These are phyloP conservation scores for Pseudisothecium myosuroides DNA, from an alignment of 225 moss, liverwort and hornwort genomes.

Conservation along the genomic window DNA sequence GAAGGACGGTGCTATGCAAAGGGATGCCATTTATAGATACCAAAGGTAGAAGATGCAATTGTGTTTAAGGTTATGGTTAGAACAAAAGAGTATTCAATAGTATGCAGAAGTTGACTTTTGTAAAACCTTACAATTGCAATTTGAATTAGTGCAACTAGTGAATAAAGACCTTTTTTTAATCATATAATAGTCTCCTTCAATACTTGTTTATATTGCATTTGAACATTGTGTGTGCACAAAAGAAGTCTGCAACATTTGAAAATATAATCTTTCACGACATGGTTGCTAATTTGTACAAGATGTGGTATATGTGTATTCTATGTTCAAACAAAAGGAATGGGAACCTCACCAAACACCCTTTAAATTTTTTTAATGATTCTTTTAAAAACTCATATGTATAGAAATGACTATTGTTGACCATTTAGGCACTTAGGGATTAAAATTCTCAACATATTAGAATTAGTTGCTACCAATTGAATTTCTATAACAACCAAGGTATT, in stretches of 20 bases:
- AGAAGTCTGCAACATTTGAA: neutral
- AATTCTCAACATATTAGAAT: no score
- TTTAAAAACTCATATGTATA: no score
- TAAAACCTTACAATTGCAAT: neutral
- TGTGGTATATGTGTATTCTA: no score
- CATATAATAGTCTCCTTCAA: neutral
- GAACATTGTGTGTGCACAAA: neutral
- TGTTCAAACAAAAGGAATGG: no score
- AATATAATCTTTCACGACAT: no score
- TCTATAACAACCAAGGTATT: no score
- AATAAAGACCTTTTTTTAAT: neutral
- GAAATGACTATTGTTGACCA: no score
- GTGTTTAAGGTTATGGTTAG: neutral
- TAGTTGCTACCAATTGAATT: no score
- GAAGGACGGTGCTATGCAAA: fast-evolving
- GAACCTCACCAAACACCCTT: no score
- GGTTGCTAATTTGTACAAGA: no score
- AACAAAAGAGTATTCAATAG: neutral
- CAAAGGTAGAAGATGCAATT: neutral
- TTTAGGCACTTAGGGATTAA: no score
- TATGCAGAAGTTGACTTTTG: neutral
- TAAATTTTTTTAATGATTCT: no score
- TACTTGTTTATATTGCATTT: neutral
- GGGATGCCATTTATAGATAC: fast-evolving
- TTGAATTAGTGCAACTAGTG: neutral